Base-by-base conservation (phyloP, 768 basidiomycete species). In the Pulveroboletus sp. region DNA sequence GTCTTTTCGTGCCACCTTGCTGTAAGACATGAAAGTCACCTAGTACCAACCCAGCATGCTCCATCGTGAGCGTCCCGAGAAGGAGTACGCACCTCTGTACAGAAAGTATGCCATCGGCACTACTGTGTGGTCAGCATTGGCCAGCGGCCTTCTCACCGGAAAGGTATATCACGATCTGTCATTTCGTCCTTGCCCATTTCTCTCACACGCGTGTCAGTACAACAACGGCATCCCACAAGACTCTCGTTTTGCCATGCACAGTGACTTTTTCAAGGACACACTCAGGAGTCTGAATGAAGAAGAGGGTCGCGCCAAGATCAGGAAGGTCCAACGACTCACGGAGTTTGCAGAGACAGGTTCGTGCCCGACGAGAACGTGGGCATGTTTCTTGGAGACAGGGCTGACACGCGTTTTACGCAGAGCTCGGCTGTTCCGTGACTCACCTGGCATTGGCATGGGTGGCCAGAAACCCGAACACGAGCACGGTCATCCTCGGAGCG, bases 361-460 rank as follows among this genome's bases (percentile, higher is more conserved):
- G 63, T 55, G 8, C 46, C 24, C 2, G 6, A 43, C 40, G 6
- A 9, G 21, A 21, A 21, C 21, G 14, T 14, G 7, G 8, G 26
- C 18, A 31, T 40, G 8, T 33, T n/a, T 27, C 6, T 13, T 17
- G 10, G 15, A 6, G 15, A 15, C 7, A 0, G 4, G 5, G 26
- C 45, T 58, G 39, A 49, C 32, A 41, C 51, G 18, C 46, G 15
- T 35, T 21, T 21, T 51, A 47, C 50, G 7, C 26, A 69, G 69
- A 74, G 55, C 66, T 83, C n/a, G 76, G 69, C 13, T 72, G 70
- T 46, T 74, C 68, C 17, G 70, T 76, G 53, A 68, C 75, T n/a
- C 72, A 73, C 36, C 68, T 83, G 42, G 74, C 82, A 1, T 69
- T 83, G 49, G 82, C 82, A 18, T 83, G 81, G 81, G 65, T 74